Evolutionary conservation across 1,284 basidiomycete genomes (phyloP), one percentile per base, ranked within the genome.

Genomic region (Gomphus bonarii): DNA sequence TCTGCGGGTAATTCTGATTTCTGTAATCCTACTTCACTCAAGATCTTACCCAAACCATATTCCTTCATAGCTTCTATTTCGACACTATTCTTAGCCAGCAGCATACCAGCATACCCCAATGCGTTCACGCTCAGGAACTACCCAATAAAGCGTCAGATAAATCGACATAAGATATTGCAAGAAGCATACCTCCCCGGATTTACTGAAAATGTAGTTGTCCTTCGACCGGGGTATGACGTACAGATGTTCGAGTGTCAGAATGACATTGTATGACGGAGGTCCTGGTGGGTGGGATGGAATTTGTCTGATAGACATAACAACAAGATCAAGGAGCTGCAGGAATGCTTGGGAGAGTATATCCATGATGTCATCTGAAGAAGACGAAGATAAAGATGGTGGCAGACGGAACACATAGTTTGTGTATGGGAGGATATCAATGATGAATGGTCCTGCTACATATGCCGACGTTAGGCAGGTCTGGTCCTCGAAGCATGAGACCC

Each of bases 21-120:
- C 66, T 77, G 71, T 60, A 87, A 67, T 35, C 75, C 85, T 14
- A 88, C 84, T 36, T 72, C 75, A 56, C 71, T 69, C 63, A 90
- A 67, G 43, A 90, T 82, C 60, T 73, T 79, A 12, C 74, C 72
- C 30, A 85, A 70, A 2, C 80, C 77, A 67, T 83, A 80, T 55
- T 70, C 72, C 67, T 79, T 79, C 42, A 92, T 78, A 0, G 76
- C 77, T 58, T 81, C 79, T 51, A 90, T 68, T 72, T 92, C 88
- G 20, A 75, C 74, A 59, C 85, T 80, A 62, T 84, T 89, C 72
- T 85, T 89, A 44, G 89, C 90, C 52, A 95, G 78, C 59, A 94
- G 65, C 82, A 89, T 80, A 2, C 92, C 91, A 12, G 89, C 87
- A 66, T 85, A 94, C n/a, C 88, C 92, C 38, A 93, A 76, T 50